phyloP scores from a whole-genome alignment of 441 rosid genomes.

The Populus trichocarpa region DNA sequence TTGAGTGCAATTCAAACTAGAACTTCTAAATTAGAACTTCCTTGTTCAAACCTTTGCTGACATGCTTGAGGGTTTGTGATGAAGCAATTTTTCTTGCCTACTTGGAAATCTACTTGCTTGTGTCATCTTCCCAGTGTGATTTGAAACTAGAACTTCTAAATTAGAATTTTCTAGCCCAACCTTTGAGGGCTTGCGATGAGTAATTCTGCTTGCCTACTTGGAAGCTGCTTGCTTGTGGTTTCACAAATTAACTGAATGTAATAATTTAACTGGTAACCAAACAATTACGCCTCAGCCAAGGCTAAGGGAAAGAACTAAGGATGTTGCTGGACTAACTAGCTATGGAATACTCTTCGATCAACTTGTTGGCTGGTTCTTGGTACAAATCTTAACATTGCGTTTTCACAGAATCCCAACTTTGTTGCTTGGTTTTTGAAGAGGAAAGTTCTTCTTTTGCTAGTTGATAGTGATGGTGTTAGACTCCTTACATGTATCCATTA shows the following conservation, averaged over 20 bases:
- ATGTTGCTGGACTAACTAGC: too few species aligned
- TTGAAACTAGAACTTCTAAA: neutral
- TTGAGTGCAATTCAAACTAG: neutral
- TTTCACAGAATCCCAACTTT: too few species aligned
- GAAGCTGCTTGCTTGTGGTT: neutral
- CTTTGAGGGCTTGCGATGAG: neutral
- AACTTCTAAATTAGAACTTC: neutral
- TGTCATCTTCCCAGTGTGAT: neutral
- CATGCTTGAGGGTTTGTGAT: neutral
- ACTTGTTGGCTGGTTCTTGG: too few species aligned
- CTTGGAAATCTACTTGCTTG: neutral
- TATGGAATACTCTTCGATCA: too few species aligned
- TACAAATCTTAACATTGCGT: too few species aligned
- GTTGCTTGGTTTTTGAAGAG: too few species aligned
- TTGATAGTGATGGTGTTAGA: neutral
- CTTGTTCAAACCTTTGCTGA: neutral
- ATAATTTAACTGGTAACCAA: neutral
- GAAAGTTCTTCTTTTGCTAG: too few species aligned
- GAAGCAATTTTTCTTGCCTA: neutral
- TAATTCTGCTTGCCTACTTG: neutral
- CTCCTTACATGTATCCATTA: neutral
- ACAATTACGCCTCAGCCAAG: neutral
- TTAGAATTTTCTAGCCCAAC: neutral
- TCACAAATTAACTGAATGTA: neutral
- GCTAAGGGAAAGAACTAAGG: too few species aligned